Base-by-base conservation (phyloP, 495 filamentous ascomycete species). In the Lepidopterella palustris region DNA sequence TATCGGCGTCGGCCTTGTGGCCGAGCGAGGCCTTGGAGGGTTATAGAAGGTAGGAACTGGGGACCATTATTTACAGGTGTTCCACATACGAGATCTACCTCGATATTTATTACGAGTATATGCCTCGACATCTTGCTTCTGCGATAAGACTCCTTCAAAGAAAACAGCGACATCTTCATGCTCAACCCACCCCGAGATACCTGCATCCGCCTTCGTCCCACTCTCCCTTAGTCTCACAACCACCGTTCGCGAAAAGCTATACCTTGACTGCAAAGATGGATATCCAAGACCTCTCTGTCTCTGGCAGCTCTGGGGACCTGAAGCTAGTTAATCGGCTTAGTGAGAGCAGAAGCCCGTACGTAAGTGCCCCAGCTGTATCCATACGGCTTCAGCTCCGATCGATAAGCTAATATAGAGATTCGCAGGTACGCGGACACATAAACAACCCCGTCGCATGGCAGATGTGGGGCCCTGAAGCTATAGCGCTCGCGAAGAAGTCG, bases 401-500 rank as follows among this genome's bases (percentile, higher is more conserved):
- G 24, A 31, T 21, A 50, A 48, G 54, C 60, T 64, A 23, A 67
- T 53, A 11, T 23, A 9, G 25, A 10, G 32, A 24, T 6, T 24
- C 40, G 8, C 48, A 88, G 84, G 87, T 97, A 25, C 84, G 88
- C 57, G 83, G 76, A 18, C 90, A 96, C 67, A 83, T 85, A 74
- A 78, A 88, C 62, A 96, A 95, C 67, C 86, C 86, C 6, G 92
- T 97, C 32, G 88, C 88, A 53, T 98, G 93, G 93, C 95, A 97
- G 75, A 77, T 88, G 48, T 92, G 95, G 84, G 84, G 85, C 64
- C 78, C 84, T 21, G 85, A 90, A 68, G 80, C 91, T 27, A 79
- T 97, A 55, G 78, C 75, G 53, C 79, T 90, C 53, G 93, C 95
- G 9, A 84, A 82, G 72, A 82, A 79, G 57, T 78, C 88, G 65